Base-by-base conservation (phyloP, 2,329 filamentous ascomycete species). In the Bipolaris sorokiniana region DNA sequence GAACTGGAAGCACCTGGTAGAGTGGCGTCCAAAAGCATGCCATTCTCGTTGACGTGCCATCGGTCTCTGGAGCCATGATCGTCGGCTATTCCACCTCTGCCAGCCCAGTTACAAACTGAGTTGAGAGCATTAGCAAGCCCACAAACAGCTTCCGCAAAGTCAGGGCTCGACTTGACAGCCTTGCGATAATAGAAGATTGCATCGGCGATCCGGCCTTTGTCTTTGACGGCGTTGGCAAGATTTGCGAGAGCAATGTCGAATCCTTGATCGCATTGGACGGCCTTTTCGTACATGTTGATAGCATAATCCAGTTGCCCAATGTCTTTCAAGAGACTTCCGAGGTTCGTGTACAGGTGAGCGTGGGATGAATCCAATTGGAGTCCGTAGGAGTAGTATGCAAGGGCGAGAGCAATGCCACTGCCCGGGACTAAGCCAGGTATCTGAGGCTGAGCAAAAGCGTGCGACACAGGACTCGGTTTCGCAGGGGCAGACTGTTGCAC, bases 201-300 rank as follows among this genome's bases (percentile, higher is more conserved):
- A 73, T 99, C 95, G 54, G 88, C 90, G 64, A 98, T 91, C 41
- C 91, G 87, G 2, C 95, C 95, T 66, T 96, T 92, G 74, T 99
- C 95, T 76, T 99, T 99, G 64, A 99, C 93, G 7, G 95, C 95
- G 74, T 99, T 99, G 53, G 95, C 95, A 20, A 99, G 83, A 70
- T 99, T 99, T 3, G 95, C 96, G 53, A 99, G 80, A 33, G 95
- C 95, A 70, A 99, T 99, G 71, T 99, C 95, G 70, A 99, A 99
- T 22, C 88, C 91, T n/a, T 88, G 87, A 75, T 99, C 95, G 72
- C 93, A 98, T 3, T 86, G 84, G 13, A 99, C 95, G 10, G 95
- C 95, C 65, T 92, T 88, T 77, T 98, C 92, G 72, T 99, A 99
- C 94, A 99, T 98, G 63, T 89, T 88, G 67, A 99, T 97, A 0